These are phyloP conservation scores for Paecilomyces sp. DNA, from an alignment of 2,329 filamentous ascomycete species.

Conservation along the genomic window DNA sequence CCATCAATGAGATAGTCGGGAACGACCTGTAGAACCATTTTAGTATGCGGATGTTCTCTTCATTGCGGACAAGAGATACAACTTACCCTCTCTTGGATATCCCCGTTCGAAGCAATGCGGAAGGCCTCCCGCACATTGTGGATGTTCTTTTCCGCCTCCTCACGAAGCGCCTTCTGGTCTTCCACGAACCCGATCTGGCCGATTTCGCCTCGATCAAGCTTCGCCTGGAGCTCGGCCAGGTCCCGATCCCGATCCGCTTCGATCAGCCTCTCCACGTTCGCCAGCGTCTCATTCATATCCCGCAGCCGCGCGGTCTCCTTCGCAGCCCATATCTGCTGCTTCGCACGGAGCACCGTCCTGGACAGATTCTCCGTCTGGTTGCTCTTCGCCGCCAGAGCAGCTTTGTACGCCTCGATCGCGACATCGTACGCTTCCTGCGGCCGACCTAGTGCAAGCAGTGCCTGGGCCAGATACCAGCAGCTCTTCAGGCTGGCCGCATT, in stretches of 20 bases:
- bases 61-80: too few species aligned
- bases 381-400: slow-evolving; percentile 58
- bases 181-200: slow-evolving; percentile 63
- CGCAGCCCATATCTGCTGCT: slow-evolving; percentile 79
- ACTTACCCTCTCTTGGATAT: slow-evolving; percentile 37
- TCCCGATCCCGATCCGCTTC: slow-evolving; percentile 32
- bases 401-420: slow-evolving; percentile 64
- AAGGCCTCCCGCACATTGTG: slow-evolving; percentile 39
- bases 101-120: slow-evolving; percentile 31
- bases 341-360: slow-evolving; percentile 66
- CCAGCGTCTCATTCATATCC: slow-evolving; percentile 37
- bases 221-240: slow-evolving; percentile 26
- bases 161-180: slow-evolving; percentile 51
- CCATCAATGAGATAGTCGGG: slow-evolving; percentile 43
- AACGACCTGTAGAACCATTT: slow-evolving; percentile 27
- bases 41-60: too few species aligned
- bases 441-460: slow-evolving; percentile 66
- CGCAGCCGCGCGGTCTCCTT: slow-evolving; percentile 49
- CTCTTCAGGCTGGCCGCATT: slow-evolving; percentile 66
- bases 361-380: slow-evolving; percentile 66
- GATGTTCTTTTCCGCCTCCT: slow-evolving; percentile 41
- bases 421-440: slow-evolving; percentile 65
- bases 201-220: slow-evolving; percentile 33
- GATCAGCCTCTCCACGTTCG: slow-evolving; percentile 32
- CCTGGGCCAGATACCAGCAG: slow-evolving; percentile 74